Base-by-base conservation (phyloP, 768 basidiomycete species). In the Boletus coccyginus region DNA sequence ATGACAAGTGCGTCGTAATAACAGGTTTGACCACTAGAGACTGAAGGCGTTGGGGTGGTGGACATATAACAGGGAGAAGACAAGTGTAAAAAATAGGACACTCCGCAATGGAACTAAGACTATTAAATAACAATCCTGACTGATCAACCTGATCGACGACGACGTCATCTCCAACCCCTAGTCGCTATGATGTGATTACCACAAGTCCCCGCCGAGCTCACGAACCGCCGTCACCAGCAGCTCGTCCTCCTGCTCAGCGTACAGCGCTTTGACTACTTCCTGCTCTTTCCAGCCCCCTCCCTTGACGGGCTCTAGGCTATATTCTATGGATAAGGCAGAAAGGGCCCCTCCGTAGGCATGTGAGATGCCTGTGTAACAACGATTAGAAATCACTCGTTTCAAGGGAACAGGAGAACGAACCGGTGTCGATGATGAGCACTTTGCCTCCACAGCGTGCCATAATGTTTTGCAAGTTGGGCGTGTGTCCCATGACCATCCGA, bases 401-500 rank as follows among this genome's bases (percentile, higher is more conserved):
- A 14, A 9, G 2, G 8, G 3, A 38, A 27, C 16, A n/a, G 10
- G 19, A 35, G 13, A 50, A 50, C 58, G 59, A 72, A 86, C 91
- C 94, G 0, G 96, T 98, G 67, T 99, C 96, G 49, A 99, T 98
- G 57, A 98, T 90, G 62, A 98, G 87, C 43, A 98, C 84, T 64
- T 90, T 94, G n/a, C 92, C 94, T 39, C 84, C 79, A 67, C 97
- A 99, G 55, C 94, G 78, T 7, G 90, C 83, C 5, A 90, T 85
- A 46, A 98, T 95, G 61, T 83, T 83, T 81, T 92, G 58, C 42
- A 97, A 93, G 69, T 95, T 81, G 1, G 97, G 96, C 1, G 97
- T 98, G 70, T 98, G 97, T 0, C 96, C 96, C 93, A 97, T 94
- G 44, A 99, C 82, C 85, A 95, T 86, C 62, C 93, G 77, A 56